Base-by-base conservation (phyloP, 1,284 basidiomycete species). In the Ceratobasidium sp. region DNA sequence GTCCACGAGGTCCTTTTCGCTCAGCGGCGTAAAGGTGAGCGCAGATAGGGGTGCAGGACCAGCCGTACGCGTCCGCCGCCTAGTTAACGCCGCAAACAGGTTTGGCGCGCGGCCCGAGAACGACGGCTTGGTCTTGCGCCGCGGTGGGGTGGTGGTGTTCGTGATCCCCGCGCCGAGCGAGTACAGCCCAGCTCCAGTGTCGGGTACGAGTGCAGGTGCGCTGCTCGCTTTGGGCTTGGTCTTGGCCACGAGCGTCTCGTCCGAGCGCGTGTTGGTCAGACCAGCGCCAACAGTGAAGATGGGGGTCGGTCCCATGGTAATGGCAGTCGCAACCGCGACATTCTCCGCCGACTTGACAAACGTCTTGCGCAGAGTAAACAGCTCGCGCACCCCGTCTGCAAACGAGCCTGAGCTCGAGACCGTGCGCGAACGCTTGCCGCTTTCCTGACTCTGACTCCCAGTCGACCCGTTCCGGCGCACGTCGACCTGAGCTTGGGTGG, bases 141-240 rank as follows among this genome's bases (percentile, higher is more conserved):
- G 43, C 37, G 29, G 31, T 11, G 66, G 65, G 2, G 16, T 46
- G 11, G 54, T 59, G 22, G 68, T 61, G 29, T 71, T 71, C 8
- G 68, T 71, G 56, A 71, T 71, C n/a, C 68, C 68, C 16, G 68
- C 68, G 22, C 68, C 68, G 56, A 71, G 68, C 68, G 68, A 59
- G 41, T 71, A 71, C 27, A 71, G 68, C 22, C 27, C 68, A 4
- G 51, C 22, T n/a, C 49, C 68, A 9, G 53, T 9, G 1, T 68
- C 65, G 8, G 39, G 11, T 8, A 37, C 24, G 19, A 58, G 39
- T 22, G 27, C 31, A 22, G 68, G 54, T 11, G 56, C 9, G 16
- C 56, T 69, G 39, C 37, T 39, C 22, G 66, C 41, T 31, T 59
- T 61, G 54, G 68, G 1, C 27, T 59, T 71, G 54, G 68, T n/a